Base-by-base conservation (phyloP, 1,284 basidiomycete species). In the Schizophyllum commune region DNA sequence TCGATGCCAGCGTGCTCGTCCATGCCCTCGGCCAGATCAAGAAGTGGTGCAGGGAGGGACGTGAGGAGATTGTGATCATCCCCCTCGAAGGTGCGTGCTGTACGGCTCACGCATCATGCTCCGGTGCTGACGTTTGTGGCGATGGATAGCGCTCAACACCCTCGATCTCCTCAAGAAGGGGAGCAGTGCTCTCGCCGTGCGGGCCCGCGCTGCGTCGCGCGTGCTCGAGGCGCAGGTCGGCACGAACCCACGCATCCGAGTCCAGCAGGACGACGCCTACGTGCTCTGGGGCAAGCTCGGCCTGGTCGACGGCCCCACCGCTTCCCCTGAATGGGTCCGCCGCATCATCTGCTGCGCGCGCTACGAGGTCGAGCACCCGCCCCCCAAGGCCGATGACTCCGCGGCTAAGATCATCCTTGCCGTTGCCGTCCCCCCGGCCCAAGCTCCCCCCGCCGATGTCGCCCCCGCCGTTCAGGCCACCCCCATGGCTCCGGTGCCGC, bases 81-180 rank as follows among this genome's bases (percentile, higher is more conserved):
- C 94, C 94, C 1, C 82, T 92, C 21, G 94, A 96, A 83, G 91
- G 92, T 94, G 67, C 61, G 83, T 77, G 13, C 52, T 53, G 54
- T 59, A 51, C 57, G 53, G n/a, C 22, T 55, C 56, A 54, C 33
- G 5, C 51, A 58, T 7, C 39, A 55, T 4, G 27, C 39, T 58
- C 20, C 52, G 8, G 8, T 34, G 61, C 20, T 60, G 32, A 55
- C 54, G 60, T 47, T 13, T 47, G 39, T 47, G 39, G 39, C 33
- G 58, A 32, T 58, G 60, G 27, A 33, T 20, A 94, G 94, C 90
- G 5, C 81, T 96, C 33, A 94, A 93, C 69, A 96, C 94, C 0
- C 83, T 97, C n/a, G 94, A 97, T 72, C 77, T 96, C 5, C 83
- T 96, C 67, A 97, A 97, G 80, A 96, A 96, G 72, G 94, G 94